Evolutionary conservation across 202 grass and related monocot species (phyloP), one percentile per base, ranked within the genome.

Genomic region (Saccharum hybrid): DNA sequence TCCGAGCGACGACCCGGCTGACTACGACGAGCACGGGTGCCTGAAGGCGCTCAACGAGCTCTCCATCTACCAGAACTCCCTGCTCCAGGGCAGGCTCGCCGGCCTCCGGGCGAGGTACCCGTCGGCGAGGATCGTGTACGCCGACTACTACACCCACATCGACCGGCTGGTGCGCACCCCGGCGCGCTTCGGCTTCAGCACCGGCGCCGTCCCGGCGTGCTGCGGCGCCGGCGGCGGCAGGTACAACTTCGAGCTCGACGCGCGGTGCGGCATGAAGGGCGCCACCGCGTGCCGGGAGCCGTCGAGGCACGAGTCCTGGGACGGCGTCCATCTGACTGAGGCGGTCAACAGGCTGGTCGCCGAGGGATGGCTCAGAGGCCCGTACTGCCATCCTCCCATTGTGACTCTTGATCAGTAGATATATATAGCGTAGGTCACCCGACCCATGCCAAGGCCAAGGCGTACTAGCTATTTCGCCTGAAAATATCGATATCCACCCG

Each of bases 381-480:
- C 89, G 30, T 91, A 86, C 52, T 84, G 83, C 64, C 65, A 88
- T 34, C 90, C 90, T 15, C 86, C 86, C 56, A 86, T 92, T 46
- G 57, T n/a, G n/a, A n/a, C n/a, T n/a, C n/a, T n/a, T n/a, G n/a
- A n/a, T n/a, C n/a, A n/a, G n/a, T n/a, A n/a, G n/a, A n/a, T n/a
- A n/a, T n/a, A n/a, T n/a, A n/a, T n/a, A n/a, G n/a, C n/a, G n/a
- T n/a, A n/a, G n/a, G n/a, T n/a, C n/a, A n/a, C n/a, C n/a, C n/a
- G n/a, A n/a, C n/a, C n/a, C n/a, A n/a, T n/a, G n/a, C n/a, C n/a
- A n/a, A n/a, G n/a, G n/a, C n/a, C n/a, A n/a, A n/a, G n/a, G n/a
- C 19, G 65, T 39, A 18, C 15, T 37, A 66, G 3, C 34, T 10
- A n/a, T 10, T n/a, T 2, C 36, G 18, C 7, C 11, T 37, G 31